Evolutionary conservation across 768 basidiomycete species (phyloP).

Genomic region (Panellus pusillus): DNA sequence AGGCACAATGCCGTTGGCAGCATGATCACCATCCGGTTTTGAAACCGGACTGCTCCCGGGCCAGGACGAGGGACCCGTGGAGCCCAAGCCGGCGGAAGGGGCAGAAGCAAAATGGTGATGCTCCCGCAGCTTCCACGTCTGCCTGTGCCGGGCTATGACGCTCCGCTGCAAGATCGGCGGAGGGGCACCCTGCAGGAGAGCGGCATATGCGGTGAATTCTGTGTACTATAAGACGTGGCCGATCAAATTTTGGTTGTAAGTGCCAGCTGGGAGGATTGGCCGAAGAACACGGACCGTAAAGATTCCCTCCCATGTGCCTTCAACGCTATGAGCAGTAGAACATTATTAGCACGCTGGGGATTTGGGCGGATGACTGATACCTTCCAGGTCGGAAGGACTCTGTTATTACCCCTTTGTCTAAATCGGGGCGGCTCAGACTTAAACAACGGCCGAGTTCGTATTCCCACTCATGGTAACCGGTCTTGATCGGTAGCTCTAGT

Average conservation of each 20-base stretch:
- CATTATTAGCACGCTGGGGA: background rate
- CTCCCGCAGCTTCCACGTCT: conserved; percentile 87
- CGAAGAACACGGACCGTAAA: conserved; percentile 56
- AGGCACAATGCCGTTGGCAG: conserved; percentile 28
- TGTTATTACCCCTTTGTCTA: conserved; percentile 32
- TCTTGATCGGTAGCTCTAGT: conserved; percentile 28
- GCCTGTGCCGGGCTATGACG: conserved; percentile 78
- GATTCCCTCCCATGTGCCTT: conserved; percentile 79
- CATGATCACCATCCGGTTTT: conserved; percentile 26
- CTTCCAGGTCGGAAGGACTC: conserved; percentile 61
- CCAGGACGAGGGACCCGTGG: too few species aligned
- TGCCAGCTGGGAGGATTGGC: background rate
- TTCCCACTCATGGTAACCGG: conserved; percentile 60
- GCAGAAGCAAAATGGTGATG: conserved; percentile 41
- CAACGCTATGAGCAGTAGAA: conserved; percentile 44
- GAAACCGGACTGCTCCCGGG: background rate
- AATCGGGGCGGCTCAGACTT: conserved; percentile 33
- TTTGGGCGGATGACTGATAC: conserved; percentile 25
- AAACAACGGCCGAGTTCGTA: conserved; percentile 67
- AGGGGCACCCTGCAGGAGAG: conserved; percentile 66
- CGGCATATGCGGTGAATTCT: conserved; percentile 83
- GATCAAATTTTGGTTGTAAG: background rate
- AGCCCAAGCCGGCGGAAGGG: too few species aligned
- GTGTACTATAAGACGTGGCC: conserved; percentile 51
- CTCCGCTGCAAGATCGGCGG: conserved; percentile 71